Evolutionary conservation across 768 basidiomycete genomes (phyloP), one percentile per base, ranked within the genome.

Genomic region (Pleurotus tuoliensis): DNA sequence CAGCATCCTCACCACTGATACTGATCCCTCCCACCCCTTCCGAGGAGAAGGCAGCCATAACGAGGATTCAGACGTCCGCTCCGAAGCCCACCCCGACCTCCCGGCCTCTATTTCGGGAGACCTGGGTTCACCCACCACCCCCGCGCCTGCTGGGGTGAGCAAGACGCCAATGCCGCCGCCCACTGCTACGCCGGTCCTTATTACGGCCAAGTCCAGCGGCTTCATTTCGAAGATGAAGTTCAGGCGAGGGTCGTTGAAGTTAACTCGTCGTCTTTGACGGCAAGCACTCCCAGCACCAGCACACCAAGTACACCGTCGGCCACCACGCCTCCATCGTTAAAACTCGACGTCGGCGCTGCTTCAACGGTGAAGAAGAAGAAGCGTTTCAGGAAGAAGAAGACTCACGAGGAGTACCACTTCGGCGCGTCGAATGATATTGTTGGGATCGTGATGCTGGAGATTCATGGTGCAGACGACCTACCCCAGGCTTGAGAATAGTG

Each of bases 401-500:
- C 24, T 3, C 24, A 24, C 24, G 24, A 3, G 24, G 24, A 24
- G 5, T 24, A 24, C 24, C 24, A 5, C 24, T 24, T 24, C 24
- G 24, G 24, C 24, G 24, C 24, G 24, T 24, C 4, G 24, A 24
- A 24, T 24, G 4, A 24, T 24, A 24, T 24, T 5, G 24, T 24
- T 24, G 24, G 24, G 24, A 24, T 24, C 5, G 24, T 24, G 24
- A 24, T 24, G 24, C 4, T 24, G 24, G 24, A 24, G 24, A 24
- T 24, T 24, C 24, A 24, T 24, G 24, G 24, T 24, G 24, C 24
- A 24, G 24, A 24, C 24, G 24, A 24, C 24, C 24, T 24, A 48
- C 97, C 97, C 97, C 0, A 80, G 80, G 66, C 73, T 94, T 57
- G 88, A 84, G 67, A 98, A 97, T 62, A 88, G 94, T 95, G 55